A percentile compares a stretch with the other conserved stretches of the same genome.
These are phyloP conservation scores for Aristolochia californica DNA, from an alignment of 164 flowering plant species.

Conservation along the genomic window DNA sequence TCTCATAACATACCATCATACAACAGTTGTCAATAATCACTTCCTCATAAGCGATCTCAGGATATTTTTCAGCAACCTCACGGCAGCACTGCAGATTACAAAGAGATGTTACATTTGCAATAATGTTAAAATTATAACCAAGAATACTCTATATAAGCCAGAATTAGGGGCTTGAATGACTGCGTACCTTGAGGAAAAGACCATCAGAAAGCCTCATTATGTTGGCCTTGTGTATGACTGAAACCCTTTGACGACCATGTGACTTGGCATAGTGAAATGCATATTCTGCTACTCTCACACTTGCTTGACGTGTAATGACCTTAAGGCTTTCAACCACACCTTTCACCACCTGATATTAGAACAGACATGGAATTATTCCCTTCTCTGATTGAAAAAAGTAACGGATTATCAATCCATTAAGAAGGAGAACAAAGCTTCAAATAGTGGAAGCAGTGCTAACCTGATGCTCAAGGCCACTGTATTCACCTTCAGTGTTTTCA, in stretches of 20 bases:
- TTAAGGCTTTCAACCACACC: slow-evolving; percentile 98
- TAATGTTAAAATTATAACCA: too few species aligned
- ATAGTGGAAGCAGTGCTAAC: slow-evolving; percentile 16
- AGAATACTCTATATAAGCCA: not conserved
- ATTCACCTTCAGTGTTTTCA: slow-evolving; percentile 98
- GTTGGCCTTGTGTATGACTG: slow-evolving; percentile 98
- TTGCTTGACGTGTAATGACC: slow-evolving; percentile 92
- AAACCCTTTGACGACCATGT: slow-evolving; percentile 76
- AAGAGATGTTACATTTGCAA: not conserved
- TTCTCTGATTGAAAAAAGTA: too few species aligned
- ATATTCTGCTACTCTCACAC: slow-evolving; percentile 93
- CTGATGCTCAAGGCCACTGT: slow-evolving; percentile 97
- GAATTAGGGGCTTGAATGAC: not conserved
- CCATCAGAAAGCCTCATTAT: slow-evolving; percentile 99
- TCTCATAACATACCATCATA: slow-evolving; percentile 64
- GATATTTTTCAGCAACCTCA: slow-evolving; percentile 93
- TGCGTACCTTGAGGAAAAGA: slow-evolving; percentile 83
- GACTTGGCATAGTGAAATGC: slow-evolving; percentile 92
- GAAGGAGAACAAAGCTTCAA: not conserved
- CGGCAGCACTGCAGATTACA: slow-evolving; percentile 67
- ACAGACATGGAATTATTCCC: too few species aligned
- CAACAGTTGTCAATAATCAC: slow-evolving; percentile 95
- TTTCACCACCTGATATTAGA: slow-evolving; percentile 62
- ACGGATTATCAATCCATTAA: too few species aligned
- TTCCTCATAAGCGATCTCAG: slow-evolving; percentile 85